phyloP scores from a whole-genome alignment of 1,284 basidiomycete species.

The Cryptococcus floricola region DNA sequence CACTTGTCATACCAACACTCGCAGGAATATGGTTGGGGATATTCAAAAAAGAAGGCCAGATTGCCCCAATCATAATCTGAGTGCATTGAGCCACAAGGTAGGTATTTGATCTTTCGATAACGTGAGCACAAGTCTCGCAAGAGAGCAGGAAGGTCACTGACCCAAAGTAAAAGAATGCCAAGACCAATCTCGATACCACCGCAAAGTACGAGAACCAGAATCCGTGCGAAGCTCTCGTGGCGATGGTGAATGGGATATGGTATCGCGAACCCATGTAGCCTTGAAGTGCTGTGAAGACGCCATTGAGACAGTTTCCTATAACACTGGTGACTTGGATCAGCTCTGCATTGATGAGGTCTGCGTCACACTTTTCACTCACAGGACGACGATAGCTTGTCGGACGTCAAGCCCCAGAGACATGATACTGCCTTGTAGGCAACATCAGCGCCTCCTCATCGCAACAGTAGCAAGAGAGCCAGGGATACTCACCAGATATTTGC shows the following conservation, averaged over 20 bases:
- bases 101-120: neutral
- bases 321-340: neutral
- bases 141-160: neutral
- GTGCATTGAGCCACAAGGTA: neutral
- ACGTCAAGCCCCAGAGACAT: neutral
- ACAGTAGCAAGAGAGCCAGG: no score
- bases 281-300: neutral
- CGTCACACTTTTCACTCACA: neutral
- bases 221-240: neutral
- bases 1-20: constrained; percentile 14
- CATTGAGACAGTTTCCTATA: neutral
- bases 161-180: constrained; percentile 1
- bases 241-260: neutral
- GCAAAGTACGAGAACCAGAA: neutral
- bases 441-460: no score
- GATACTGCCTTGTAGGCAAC: neutral
- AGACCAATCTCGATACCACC: neutral
- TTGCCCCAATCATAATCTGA: constrained; percentile 17
- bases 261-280: neutral
- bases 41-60: constrained; percentile 21
- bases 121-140: neutral
- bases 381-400: neutral
- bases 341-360: no score
- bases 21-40: constrained; percentile 12
- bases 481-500: neutral